These are phyloP conservation scores for Tricholoma matsutake DNA, from an alignment of 768 basidiomycete species.

Conservation along the genomic window DNA sequence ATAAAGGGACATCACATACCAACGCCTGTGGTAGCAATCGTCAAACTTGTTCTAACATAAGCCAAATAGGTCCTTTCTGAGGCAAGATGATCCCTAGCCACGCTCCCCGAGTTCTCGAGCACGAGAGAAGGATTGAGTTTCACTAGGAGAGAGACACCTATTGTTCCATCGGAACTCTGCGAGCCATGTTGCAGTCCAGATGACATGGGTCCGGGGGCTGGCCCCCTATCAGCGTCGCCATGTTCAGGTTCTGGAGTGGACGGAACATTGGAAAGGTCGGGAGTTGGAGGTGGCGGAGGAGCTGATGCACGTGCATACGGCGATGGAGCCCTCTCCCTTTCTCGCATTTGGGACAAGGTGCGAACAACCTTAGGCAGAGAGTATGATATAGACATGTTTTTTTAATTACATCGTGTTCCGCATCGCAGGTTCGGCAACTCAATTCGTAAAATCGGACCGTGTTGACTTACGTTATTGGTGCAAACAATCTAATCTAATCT, in stretches of 20 bases:
- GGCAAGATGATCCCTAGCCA: slow-evolving; percentile 63
- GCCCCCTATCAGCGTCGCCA: neutral
- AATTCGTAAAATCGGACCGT: too few relatives aligned
- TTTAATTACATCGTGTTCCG: too few relatives aligned
- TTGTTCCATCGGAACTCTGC: slow-evolving; percentile 7
- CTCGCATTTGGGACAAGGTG: slow-evolving; percentile 1
- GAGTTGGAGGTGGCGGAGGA: slow-evolving; percentile 13
- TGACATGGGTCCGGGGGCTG: neutral
- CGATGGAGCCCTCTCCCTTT: slow-evolving; percentile 1
- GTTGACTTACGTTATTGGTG: too few relatives aligned
- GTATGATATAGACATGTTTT: neutral
- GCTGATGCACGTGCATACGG: slow-evolving; percentile 8
- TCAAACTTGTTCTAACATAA: slow-evolving; percentile 62
- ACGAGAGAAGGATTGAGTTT: slow-evolving; percentile 10
- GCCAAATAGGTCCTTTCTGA: slow-evolving; percentile 63
- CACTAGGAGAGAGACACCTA: neutral
- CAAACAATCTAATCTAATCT: too few relatives aligned
- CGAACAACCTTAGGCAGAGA: neutral
- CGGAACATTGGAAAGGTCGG: neutral
- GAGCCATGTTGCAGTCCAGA: neutral
- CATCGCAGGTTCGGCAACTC: too few relatives aligned
- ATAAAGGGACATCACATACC: slow-evolving; percentile 36
- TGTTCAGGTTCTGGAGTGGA: slow-evolving; percentile 1
- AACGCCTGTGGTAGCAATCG: slow-evolving; percentile 56
- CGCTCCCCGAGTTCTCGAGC: slow-evolving; percentile 58